phyloP scores from a whole-genome alignment of 352 stramenopile species.

The Phytopythium cucurbitacearum region DNA sequence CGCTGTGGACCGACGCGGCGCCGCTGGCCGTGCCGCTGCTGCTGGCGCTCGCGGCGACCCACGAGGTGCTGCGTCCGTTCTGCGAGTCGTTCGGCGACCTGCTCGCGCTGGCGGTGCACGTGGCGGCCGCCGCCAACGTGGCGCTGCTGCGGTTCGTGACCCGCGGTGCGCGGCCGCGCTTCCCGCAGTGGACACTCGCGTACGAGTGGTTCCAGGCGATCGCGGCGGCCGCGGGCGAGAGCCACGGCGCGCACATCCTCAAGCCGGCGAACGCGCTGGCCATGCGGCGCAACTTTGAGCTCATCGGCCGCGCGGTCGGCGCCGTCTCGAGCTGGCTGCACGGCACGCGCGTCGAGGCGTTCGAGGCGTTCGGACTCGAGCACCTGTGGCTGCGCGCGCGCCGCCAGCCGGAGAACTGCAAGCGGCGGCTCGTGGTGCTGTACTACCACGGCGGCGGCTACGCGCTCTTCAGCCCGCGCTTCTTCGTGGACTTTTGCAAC shows the following conservation, averaged over 20 bases:
- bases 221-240: slow-evolving; percentile 16
- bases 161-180: slow-evolving; percentile 22
- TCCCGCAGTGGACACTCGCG: slow-evolving; percentile 33
- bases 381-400: slow-evolving; percentile 40
- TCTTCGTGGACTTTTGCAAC: slow-evolving; percentile 47
- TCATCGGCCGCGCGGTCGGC: slow-evolving; percentile 26
- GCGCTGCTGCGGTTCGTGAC: slow-evolving; percentile 19
- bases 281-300: slow-evolving; percentile 31
- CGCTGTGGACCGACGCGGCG: slow-evolving; percentile 23
- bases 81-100: slow-evolving; percentile 27
- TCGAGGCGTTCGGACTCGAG: slow-evolving; percentile 35
- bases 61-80: slow-evolving; percentile 40
- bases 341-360: slow-evolving; percentile 16
- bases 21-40: slow-evolving; percentile 15
- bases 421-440: slow-evolving; percentile 35
- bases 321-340: slow-evolving; percentile 25
- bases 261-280: slow-evolving; percentile 27
- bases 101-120: slow-evolving; percentile 15
- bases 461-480: slow-evolving; percentile 42
- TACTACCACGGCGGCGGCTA: slow-evolving; percentile 64
- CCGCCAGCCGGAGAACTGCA: neutral
- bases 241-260: slow-evolving; percentile 28
- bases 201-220: slow-evolving; percentile 43
- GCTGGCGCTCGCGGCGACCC: slow-evolving; percentile 15
- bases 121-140: slow-evolving; percentile 12